These are phyloP conservation scores for Arxiozyma bovina DNA, from an alignment of 1,139 yeast genomes.

Conservation along the genomic window DNA sequence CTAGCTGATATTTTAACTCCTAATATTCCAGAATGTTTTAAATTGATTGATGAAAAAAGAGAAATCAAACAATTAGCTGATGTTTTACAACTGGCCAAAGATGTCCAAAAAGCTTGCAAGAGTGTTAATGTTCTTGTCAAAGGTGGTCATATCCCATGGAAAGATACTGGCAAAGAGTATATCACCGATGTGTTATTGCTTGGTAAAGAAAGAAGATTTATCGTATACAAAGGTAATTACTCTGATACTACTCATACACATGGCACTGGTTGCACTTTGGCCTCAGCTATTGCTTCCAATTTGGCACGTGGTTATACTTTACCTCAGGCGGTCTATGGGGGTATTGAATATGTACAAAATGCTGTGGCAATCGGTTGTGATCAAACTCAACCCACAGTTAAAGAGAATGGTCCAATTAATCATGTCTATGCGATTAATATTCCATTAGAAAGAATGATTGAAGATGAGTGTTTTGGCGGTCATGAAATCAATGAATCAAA, in stretches of 20 bases:
- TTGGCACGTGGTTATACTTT: slow-evolving; percentile 47
- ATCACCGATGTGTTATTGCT: slow-evolving; percentile 58
- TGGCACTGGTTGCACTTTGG: slow-evolving; percentile 87
- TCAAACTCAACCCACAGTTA: slow-evolving; percentile 30
- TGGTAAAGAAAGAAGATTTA: slow-evolving; percentile 33
- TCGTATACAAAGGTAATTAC: slow-evolving; percentile 43
- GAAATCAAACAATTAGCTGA: slow-evolving; percentile 31
- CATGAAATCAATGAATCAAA: slow-evolving; percentile 8
- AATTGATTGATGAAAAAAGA: slow-evolving; percentile 21
- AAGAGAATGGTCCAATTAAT: slow-evolving; percentile 63
- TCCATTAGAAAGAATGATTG: slow-evolving; percentile 32
- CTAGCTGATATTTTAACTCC: slow-evolving; percentile 67
- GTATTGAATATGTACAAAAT: slow-evolving; percentile 57
- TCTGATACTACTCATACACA: slow-evolving; percentile 54
- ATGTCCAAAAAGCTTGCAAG: slow-evolving; percentile 37
- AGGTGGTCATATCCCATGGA: slow-evolving; percentile 73
- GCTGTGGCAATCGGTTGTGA: slow-evolving; percentile 51
- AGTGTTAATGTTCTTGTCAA: slow-evolving; percentile 57
- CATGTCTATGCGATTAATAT: slow-evolving; percentile 38
- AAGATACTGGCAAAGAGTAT: slow-evolving; percentile 21
- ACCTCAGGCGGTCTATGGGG: slow-evolving; percentile 42
- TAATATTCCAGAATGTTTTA: slow-evolving; percentile 56
- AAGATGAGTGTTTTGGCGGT: slow-evolving; percentile 26
- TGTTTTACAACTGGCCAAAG: slow-evolving; percentile 37
- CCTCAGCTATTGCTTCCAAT: slow-evolving; percentile 73